phyloP scores from a whole-genome alignment of 371 early-diverging fungal genomes.

The Scutellospora calospora region DNA sequence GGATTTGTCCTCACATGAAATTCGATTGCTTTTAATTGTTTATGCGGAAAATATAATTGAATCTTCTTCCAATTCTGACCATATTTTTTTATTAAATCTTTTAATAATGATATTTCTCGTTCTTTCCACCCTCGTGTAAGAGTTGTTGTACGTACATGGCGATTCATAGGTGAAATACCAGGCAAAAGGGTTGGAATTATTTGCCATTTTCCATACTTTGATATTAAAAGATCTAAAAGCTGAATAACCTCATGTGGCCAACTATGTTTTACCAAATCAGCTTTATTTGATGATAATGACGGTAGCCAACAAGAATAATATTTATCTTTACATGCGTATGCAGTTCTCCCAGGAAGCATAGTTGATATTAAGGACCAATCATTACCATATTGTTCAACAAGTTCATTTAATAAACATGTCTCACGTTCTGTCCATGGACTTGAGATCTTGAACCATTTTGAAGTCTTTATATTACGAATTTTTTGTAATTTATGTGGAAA shows the following conservation, averaged over 20 bases:
- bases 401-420: not conserved
- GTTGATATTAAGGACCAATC: not conserved
- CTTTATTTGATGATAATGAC: not conserved
- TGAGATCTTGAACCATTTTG: not conserved
- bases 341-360: not conserved
- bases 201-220: conserved; percentile 26
- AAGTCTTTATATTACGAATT: not conserved
- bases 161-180: conserved; percentile 5
- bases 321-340: not conserved
- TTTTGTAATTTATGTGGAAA: not conserved
- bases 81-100: conserved; percentile 12
- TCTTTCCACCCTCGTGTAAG: not conserved
- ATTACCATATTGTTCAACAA: not conserved
- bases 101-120: conserved; percentile 8
- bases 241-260: conserved; percentile 20
- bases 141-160: not conserved
- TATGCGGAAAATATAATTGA: conserved; percentile 12
- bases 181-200: not conserved
- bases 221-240: not conserved
- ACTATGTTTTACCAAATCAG: not conserved
- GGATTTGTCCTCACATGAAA: not conserved
- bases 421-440: conserved; percentile 21
- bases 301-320: not conserved
- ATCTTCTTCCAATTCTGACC: conserved; percentile 34
- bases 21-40: not conserved